Base-by-base conservation (phyloP, 2,329 filamentous ascomycete genomes). In the Claviceps capensis region DNA sequence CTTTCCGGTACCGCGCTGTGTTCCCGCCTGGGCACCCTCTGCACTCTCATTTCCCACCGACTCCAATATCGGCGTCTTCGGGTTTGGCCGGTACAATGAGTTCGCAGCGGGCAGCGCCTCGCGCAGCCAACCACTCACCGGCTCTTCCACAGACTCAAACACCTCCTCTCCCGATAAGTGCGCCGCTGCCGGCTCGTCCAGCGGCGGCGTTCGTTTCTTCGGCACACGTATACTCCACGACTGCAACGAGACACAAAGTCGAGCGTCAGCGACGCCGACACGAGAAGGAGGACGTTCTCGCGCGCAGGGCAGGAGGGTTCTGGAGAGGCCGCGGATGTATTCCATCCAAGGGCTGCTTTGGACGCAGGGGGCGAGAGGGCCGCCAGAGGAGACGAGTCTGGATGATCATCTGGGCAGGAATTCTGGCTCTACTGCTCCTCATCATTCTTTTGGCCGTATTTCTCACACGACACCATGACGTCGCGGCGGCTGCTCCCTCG, bases 301-400 rank as follows among this genome's bases (percentile, higher is more conserved):
- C 77, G 1, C 73, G 71, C 48, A 79, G 75, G 56, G 63, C 72
- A 1, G 81, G 82, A 2, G 76, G 79, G 3, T 72, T 79, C 43
- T 86, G 83, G 81, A 77, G 78, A 60, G 82, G 82, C 2, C 75
- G 83, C 47, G 78, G 77, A 9, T 85, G 78, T 54, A 71, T 87
- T 38, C 75, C 80, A 0, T 70, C 74, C 16, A 74, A 69, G n/a
- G 82, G 82, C 2, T 86, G 82, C 63, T 82, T 81, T 61, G 82
- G 83, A 1, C 73, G 81, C 19, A 68, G 69, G 2, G 81, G 81
- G 1, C 75, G 77, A 1, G 83, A 86, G 60, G 81, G 79, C 3
- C 76, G 83, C 53, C 77, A 80, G 60, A 74, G 74, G 60, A 75
- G 83, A 54, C 73, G 83, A 17, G 71, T 82, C 51, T 85, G 79